phyloP scores from a whole-genome alignment of 78 protist species.

The Acrasis kona region DNA sequence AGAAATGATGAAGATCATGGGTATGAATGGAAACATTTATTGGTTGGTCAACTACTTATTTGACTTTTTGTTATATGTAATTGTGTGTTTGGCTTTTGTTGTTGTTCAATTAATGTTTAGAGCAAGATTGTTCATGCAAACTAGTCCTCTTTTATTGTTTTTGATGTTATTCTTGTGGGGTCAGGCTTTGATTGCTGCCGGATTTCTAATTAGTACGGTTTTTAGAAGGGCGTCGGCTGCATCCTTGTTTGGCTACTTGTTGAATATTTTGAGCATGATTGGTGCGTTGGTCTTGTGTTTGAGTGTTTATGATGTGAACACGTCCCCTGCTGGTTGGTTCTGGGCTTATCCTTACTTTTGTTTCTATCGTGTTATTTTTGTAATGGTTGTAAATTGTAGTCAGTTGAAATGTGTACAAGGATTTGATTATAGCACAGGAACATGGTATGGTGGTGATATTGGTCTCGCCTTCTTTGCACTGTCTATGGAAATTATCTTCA shows the following conservation, averaged over 20 bases:
- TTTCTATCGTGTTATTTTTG: too few relatives aligned
- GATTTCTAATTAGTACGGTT: neutral
- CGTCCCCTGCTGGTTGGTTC: too few relatives aligned
- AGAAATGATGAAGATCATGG: slow-evolving; percentile 23
- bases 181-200: neutral
- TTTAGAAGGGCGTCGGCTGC: neutral
- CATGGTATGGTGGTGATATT: too few relatives aligned
- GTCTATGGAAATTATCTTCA: neutral
- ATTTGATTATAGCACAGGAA: too few relatives aligned
- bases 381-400: too few relatives aligned
- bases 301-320: too few relatives aligned
- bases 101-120: neutral
- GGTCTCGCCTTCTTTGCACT: neutral
- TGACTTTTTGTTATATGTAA: slow-evolving; percentile 20
- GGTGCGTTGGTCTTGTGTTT: too few relatives aligned
- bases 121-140: slow-evolving; percentile 18
- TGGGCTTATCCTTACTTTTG: too few relatives aligned
- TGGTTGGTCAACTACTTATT: slow-evolving; percentile 53
- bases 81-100: slow-evolving; percentile 11
- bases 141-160: neutral
- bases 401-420: too few relatives aligned
- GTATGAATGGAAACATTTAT: slow-evolving; percentile 34
- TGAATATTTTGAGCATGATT: neutral
- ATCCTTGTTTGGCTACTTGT: slow-evolving; percentile 10
- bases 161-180: slow-evolving; percentile 2